phyloP scores from a whole-genome alignment of 441 rosid genomes.

The Euphorbia corollata region DNA sequence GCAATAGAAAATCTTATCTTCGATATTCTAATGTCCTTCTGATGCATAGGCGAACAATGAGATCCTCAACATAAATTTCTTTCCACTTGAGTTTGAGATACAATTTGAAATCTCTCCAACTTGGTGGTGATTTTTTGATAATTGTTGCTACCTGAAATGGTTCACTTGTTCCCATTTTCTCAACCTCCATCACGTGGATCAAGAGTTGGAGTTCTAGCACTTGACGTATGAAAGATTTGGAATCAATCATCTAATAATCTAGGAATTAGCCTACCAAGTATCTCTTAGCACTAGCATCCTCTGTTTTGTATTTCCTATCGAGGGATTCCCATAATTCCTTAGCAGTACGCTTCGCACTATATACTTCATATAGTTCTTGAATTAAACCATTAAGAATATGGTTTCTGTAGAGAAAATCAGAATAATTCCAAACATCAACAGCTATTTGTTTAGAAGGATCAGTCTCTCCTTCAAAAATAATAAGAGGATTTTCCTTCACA shows the following conservation, averaged over 20 bases:
- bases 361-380: not conserved
- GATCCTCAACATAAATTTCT: not conserved
- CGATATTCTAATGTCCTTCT: not conserved
- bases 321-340: not conserved
- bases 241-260: too few species aligned
- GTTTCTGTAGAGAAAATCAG: not conserved
- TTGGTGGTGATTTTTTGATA: not conserved
- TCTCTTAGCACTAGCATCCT: not conserved
- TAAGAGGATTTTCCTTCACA: not conserved
- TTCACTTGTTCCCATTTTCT: not conserved
- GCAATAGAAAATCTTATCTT: not conserved
- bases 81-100: not conserved
- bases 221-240: not conserved
- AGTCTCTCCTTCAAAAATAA: too few species aligned
- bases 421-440: too few species aligned
- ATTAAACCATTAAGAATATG: not conserved
- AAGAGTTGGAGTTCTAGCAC: not conserved
- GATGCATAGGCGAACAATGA: not conserved
- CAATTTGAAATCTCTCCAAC: not conserved
- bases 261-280: not conserved
- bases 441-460: too few species aligned
- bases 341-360: not conserved
- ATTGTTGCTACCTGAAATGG: not conserved
- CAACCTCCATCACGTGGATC: not conserved
- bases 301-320: not conserved